Percentiles rank a stretch among this genome's conserved stretches.
phyloP scores from a whole-genome alignment of 2,329 filamentous ascomycete genomes.

The Coniella vitis region DNA sequence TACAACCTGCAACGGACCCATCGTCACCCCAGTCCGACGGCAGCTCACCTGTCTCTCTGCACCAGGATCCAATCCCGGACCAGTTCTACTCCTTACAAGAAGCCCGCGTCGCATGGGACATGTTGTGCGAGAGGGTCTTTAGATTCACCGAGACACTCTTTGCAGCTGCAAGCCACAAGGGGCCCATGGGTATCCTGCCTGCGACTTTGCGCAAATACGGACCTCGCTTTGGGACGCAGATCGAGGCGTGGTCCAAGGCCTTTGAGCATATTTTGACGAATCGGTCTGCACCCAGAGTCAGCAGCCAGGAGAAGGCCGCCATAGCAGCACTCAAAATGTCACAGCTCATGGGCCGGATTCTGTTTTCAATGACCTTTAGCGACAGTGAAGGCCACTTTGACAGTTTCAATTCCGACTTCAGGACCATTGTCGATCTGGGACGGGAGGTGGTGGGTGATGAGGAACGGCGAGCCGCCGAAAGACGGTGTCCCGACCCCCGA shows the following conservation, averaged over 20 bases:
- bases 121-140: conserved; percentile 48
- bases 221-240: conserved; percentile 38
- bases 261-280: conserved; percentile 49
- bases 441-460: conserved; percentile 53
- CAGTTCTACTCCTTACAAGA: conserved; percentile 45
- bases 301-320: conserved; percentile 49
- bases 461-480: conserved; percentile 42
- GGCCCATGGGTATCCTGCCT: conserved; percentile 48
- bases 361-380: conserved; percentile 55
- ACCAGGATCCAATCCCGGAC: conserved; percentile 33
- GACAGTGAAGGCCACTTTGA: conserved; percentile 54
- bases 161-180: conserved; percentile 36
- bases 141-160: conserved; percentile 53
- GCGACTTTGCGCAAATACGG: conserved; percentile 41
- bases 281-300: conserved; percentile 41
- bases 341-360: conserved; percentile 49
- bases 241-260: conserved; percentile 48
- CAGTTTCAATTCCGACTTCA: conserved; percentile 43
- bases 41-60: conserved; percentile 34
- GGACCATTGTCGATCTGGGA: conserved; percentile 49
- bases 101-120: conserved; percentile 50
- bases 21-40: conserved; percentile 37
- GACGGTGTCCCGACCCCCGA: conserved; percentile 36
- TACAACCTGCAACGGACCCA: conserved; percentile 29
- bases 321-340: conserved; percentile 58